phyloP scores from a whole-genome alignment of 371 early-diverging fungal genomes.

The Mucor piriformis region DNA sequence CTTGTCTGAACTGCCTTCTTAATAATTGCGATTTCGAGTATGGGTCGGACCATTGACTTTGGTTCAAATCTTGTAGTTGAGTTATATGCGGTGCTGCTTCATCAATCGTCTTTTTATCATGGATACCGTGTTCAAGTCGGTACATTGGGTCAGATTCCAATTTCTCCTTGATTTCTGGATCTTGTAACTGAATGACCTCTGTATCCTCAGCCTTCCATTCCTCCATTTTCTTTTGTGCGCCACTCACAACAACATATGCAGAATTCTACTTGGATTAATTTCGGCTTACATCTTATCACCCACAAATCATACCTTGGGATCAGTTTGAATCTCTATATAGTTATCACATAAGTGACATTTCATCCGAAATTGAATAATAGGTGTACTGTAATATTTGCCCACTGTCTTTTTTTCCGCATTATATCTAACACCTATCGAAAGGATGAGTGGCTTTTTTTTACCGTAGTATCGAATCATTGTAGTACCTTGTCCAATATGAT shows the following conservation, averaged over 20 bases:
- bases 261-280: conserved; percentile 59
- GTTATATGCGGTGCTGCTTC: conserved; percentile 57
- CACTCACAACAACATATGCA: conserved; percentile 74
- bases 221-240: conserved; percentile 80
- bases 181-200: conserved; percentile 66
- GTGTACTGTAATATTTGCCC: conserved; percentile 87
- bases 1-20: conserved; percentile 73
- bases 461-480: not conserved
- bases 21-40: conserved; percentile 73
- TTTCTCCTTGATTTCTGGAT: conserved; percentile 59
- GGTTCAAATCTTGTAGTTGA: conserved; percentile 62
- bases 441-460: not conserved
- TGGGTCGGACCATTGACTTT: conserved; percentile 78
- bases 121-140: conserved; percentile 66
- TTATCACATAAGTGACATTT: conserved; percentile 86
- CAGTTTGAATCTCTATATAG: conserved; percentile 92
- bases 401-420: conserved; percentile 95
- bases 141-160: conserved; percentile 68
- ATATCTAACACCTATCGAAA: conserved; percentile 75
- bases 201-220: conserved; percentile 75
- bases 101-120: conserved; percentile 58
- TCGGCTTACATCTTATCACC: not conserved
- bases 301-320: conserved; percentile 75
- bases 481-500: conserved; percentile 84
- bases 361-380: conserved; percentile 90